These are phyloP conservation scores for Pilatotrama ljubarskyi DNA, from an alignment of 768 basidiomycete species.

Conservation along the genomic window DNA sequence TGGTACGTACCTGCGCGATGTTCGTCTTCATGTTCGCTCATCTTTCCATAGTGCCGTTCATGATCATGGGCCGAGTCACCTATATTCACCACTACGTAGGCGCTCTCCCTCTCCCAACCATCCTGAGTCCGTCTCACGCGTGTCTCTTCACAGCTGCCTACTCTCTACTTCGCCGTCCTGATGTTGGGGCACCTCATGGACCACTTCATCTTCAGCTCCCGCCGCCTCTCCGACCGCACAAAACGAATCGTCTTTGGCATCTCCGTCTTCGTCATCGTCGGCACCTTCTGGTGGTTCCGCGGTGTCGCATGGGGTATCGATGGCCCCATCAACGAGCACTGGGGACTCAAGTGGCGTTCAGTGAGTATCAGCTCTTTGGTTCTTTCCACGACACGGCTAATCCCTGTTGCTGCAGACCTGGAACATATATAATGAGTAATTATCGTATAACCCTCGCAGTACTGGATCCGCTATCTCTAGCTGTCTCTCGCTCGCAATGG, in stretches of 20 bases:
- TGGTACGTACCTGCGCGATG: constrained; percentile 45
- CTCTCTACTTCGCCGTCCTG: constrained; percentile 94
- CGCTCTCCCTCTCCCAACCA: constrained; percentile 18
- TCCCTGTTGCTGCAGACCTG: constrained; percentile 29
- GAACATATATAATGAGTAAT: constrained; percentile 38
- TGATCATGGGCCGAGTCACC: constrained; percentile 97
- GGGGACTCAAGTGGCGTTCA: constrained; percentile 79
- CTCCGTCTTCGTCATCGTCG: constrained; percentile 57
- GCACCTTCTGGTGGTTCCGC: constrained; percentile 95
- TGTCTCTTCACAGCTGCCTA: constrained; percentile 67
- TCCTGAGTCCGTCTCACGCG: not conserved
- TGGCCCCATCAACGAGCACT: constrained; percentile 81
- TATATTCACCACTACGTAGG: constrained; percentile 95
- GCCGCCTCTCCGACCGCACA: constrained; percentile 56
- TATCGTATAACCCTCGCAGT: constrained; percentile 12
- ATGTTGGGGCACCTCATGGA: constrained; percentile 91
- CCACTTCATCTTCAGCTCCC: constrained; percentile 86
- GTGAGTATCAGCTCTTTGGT: constrained; percentile 34
- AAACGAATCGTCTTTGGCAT: constrained; percentile 75
- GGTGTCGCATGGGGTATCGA: constrained; percentile 87
- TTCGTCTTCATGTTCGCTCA: not conserved
- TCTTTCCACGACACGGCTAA: constrained; percentile 6
- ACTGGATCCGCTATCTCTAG: constrained; percentile 11
- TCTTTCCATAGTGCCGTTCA: constrained; percentile 74
- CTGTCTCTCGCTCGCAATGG: constrained; percentile 14